A percentile compares a stretch with the other conserved stretches of the same genome.
These are phyloP conservation scores for Cafeteria roenbergensis DNA, from an alignment of 108 stramenopile genomes.

Conservation along the genomic window DNA sequence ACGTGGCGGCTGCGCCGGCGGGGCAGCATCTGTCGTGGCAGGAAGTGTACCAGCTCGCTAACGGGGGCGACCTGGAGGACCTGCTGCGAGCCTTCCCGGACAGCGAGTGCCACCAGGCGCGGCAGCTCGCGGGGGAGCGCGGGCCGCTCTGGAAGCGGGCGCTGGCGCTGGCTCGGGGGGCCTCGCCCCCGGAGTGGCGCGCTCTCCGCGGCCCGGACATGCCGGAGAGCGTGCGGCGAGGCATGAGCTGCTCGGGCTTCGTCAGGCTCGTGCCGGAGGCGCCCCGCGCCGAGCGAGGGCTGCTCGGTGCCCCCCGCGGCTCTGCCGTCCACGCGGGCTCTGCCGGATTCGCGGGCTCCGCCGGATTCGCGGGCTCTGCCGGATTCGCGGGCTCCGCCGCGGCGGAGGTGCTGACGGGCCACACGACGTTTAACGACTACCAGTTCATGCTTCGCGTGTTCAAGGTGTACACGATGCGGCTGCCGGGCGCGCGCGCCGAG, in stretches of 20 bases:
- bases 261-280: not conserved
- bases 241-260: not conserved
- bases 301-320: too few relatives aligned
- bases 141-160: too few relatives aligned
- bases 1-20: not conserved
- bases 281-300: too few relatives aligned
- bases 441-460: not conserved
- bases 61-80: not conserved
- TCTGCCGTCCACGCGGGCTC: too few relatives aligned
- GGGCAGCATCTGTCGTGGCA: not conserved
- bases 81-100: not conserved
- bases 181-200: not conserved
- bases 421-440: not conserved
- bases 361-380: too few relatives aligned
- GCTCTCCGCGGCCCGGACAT: not conserved
- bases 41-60: not conserved
- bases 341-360: too few relatives aligned
- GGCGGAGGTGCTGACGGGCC: not conserved
- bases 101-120: too few relatives aligned
- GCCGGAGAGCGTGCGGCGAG: too few relatives aligned
- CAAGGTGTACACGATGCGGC: not conserved
- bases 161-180: too few relatives aligned
- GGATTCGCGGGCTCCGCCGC: too few relatives aligned
- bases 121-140: too few relatives aligned
- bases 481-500: too few relatives aligned